phyloP scores from a whole-genome alignment of 257 asterid species.

The Nemophila menziesii region DNA sequence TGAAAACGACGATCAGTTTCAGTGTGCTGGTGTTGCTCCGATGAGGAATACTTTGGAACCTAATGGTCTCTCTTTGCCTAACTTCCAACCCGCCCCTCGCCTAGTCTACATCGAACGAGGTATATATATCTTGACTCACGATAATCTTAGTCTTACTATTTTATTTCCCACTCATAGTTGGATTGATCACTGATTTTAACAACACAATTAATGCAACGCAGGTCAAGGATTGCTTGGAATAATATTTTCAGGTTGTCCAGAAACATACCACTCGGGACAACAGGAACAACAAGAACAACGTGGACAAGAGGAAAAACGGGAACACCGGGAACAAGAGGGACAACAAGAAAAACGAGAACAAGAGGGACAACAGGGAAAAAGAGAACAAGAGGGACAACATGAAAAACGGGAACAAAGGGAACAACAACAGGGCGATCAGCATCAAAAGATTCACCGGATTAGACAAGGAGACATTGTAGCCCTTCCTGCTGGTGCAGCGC shows the following conservation, averaged over 20 bases:
- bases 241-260: conserved; percentile 61
- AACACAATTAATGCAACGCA: conserved; percentile 16
- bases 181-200: neutral
- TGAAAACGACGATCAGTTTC: conserved; percentile 40
- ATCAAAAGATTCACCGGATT: conserved; percentile 32
- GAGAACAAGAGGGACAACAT: conserved; percentile 1
- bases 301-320: too few relatives aligned
- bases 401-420: conserved; percentile 9
- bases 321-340: too few relatives aligned
- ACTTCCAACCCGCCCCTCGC: conserved; percentile 58
- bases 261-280: conserved; percentile 27
- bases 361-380: too few relatives aligned
- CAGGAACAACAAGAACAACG: neutral
- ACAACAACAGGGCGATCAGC: conserved; percentile 28
- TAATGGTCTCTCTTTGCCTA: conserved; percentile 49
- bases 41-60: conserved; percentile 29
- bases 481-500: conserved; percentile 43
- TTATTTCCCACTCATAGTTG: neutral
- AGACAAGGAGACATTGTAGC: conserved; percentile 44
- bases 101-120: conserved; percentile 49
- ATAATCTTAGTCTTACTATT: neutral
- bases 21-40: conserved; percentile 56
- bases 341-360: too few relatives aligned
- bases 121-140: too few relatives aligned
- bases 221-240: conserved; percentile 49